Percentiles rank a stretch among this genome's conserved stretches.
phyloP scores from a whole-genome alignment of 139 green algal genomes.

The Trebouxia sp. region DNA sequence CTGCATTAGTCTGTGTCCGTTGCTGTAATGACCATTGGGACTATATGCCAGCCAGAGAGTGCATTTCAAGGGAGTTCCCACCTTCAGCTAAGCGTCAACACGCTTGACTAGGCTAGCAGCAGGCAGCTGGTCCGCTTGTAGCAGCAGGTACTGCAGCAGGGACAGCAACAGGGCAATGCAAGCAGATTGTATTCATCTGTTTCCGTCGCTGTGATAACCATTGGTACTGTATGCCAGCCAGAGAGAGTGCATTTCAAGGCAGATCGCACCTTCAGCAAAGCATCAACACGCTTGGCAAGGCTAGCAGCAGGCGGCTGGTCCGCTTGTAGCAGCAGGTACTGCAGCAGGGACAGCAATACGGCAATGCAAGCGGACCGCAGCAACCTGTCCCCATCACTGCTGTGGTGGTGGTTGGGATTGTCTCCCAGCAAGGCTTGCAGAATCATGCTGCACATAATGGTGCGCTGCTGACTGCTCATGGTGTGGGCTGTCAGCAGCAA shows the following conservation, averaged over 20 bases:
- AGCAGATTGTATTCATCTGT: neutral
- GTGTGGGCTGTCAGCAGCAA: neutral
- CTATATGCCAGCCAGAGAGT: neutral
- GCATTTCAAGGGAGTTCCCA: too few species aligned
- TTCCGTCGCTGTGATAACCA: neutral
- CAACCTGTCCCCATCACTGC: too few species aligned
- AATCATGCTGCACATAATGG: neutral
- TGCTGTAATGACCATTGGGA: neutral
- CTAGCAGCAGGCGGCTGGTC: neutral
- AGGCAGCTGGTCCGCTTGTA: neutral
- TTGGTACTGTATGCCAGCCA: neutral
- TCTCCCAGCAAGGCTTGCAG: neutral
- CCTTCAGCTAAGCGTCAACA: neutral
- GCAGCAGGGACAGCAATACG: neutral
- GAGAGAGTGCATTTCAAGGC: neutral
- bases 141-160: neutral
- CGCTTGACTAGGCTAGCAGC: neutral
- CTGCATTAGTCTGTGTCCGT: neutral
- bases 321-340: constrained; percentile 3
- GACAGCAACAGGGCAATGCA: neutral
- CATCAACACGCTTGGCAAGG: neutral
- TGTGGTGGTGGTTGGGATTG: neutral
- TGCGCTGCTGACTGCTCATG: neutral
- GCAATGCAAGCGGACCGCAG: too few species aligned
- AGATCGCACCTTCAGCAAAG: neutral